Percentiles rank a stretch among this genome's conserved stretches.
phyloP scores from a whole-genome alignment of 371 early-diverging fungal species.

The Syncephalastrum racemosum region DNA sequence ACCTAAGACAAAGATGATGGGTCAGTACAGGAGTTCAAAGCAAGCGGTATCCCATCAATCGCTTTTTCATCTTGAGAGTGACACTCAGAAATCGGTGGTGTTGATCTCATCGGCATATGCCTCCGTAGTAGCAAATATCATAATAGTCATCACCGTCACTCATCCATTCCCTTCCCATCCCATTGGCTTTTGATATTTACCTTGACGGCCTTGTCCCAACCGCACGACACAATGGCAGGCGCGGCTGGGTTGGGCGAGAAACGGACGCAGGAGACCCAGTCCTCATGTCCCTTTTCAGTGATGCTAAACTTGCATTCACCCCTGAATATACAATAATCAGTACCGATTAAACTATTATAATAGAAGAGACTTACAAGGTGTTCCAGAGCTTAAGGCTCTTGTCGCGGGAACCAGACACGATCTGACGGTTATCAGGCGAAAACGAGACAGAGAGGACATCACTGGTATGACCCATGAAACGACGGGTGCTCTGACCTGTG shows the following conservation, averaged over 20 bases:
- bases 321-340: background rate
- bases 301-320: slow-evolving; percentile 99
- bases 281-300: slow-evolving; percentile 90
- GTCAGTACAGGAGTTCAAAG: too few species aligned
- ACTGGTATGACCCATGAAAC: slow-evolving; percentile 95
- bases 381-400: slow-evolving; percentile 99
- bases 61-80: too few species aligned
- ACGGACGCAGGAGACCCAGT: slow-evolving; percentile 98
- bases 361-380: slow-evolving; percentile 63
- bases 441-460: slow-evolving; percentile 97
- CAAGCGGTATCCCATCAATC: too few species aligned
- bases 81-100: slow-evolving; percentile 1
- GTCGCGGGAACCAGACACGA: slow-evolving; percentile 97
- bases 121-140: slow-evolving; percentile 18
- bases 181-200: slow-evolving; percentile 4
- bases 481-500: slow-evolving; percentile 91
- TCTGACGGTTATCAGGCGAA: slow-evolving; percentile 98
- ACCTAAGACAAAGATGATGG: too few species aligned
- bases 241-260: slow-evolving; percentile 98
- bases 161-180: background rate
- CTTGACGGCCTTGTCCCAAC: slow-evolving; percentile 99
- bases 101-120: slow-evolving; percentile 15
- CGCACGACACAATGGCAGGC: slow-evolving; percentile 95
- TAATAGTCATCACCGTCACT: slow-evolving; percentile 10
- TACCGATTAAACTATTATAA: background rate